Evolutionary conservation across 2,329 filamentous ascomycete genomes (phyloP).

Genomic region (Claviceps sp.): DNA sequence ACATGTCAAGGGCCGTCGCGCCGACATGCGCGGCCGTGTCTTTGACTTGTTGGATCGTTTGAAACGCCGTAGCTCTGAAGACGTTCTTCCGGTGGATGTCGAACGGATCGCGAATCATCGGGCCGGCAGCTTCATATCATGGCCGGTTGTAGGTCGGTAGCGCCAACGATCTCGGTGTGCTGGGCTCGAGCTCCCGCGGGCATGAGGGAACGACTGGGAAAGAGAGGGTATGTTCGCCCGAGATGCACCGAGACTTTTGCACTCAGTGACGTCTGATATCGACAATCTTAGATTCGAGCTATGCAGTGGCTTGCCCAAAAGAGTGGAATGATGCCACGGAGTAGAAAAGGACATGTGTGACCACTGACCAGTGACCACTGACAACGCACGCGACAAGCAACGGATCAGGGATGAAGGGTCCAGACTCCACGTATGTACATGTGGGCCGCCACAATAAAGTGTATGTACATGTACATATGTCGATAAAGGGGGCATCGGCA

Average conservation of each 20-base stretch:
- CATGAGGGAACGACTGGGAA: constrained; percentile 13
- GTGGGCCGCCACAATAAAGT: too few species aligned
- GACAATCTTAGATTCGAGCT: background rate
- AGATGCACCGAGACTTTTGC: background rate
- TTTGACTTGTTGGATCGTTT: constrained; percentile 28
- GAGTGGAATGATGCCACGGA: background rate
- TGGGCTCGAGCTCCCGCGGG: background rate
- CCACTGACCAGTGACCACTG: too few species aligned
- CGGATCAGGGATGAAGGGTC: too few species aligned
- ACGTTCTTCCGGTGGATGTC: constrained; percentile 29
- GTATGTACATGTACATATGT: too few species aligned
- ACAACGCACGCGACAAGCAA: background rate
- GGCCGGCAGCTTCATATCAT: constrained; percentile 17
- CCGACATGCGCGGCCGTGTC: constrained; percentile 36
- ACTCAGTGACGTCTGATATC: background rate
- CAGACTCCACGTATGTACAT: too few species aligned
- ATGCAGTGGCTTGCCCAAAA: background rate
- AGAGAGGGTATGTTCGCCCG: constrained; percentile 24
- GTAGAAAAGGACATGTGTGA: background rate
- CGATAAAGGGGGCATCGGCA: too few species aligned
- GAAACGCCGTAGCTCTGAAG: constrained; percentile 34
- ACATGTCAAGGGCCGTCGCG: constrained; percentile 41
- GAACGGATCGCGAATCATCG: constrained; percentile 32
- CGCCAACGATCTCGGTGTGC: background rate
- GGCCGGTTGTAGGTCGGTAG: background rate